Percentiles rank a stretch among this genome's conserved stretches.
These are phyloP conservation scores for Colletotrichum navitas DNA, from an alignment of 2,329 filamentous ascomycete species.

Conservation along the genomic window DNA sequence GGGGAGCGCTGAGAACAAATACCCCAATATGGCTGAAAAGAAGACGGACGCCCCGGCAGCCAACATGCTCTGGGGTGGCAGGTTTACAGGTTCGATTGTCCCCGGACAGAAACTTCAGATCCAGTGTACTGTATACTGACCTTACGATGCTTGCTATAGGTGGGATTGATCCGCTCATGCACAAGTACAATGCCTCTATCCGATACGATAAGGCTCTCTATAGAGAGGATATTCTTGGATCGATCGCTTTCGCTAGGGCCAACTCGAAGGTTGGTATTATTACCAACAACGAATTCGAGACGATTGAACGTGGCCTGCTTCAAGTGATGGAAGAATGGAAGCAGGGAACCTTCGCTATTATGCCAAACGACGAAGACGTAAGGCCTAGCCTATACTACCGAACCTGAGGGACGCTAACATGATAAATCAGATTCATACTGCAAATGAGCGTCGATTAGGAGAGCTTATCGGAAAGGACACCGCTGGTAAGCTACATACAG, in stretches of 20 bases:
- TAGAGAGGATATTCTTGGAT: conserved; percentile 83
- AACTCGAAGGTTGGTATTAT: conserved; percentile 83
- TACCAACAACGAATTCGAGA: conserved; percentile 76
- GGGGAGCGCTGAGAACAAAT: background rate
- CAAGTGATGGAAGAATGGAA: conserved; percentile 68
- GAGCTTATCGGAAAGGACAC: conserved; percentile 79
- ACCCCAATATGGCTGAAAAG: conserved; percentile 22
- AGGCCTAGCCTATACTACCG: background rate
- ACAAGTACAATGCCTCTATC: conserved; percentile 85
- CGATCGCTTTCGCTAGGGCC: conserved; percentile 84
- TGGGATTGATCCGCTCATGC: conserved; percentile 80
- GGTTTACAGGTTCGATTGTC: conserved; percentile 59
- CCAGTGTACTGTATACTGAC: conserved; percentile 3
- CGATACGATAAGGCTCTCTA: conserved; percentile 83
- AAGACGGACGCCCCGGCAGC: conserved; percentile 48
- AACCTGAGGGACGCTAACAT: conserved; percentile 2
- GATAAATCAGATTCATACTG: conserved; percentile 59
- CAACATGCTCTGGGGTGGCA: conserved; percentile 40
- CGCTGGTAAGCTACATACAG: conserved; percentile 79
- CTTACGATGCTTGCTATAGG: background rate
- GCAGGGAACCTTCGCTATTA: conserved; percentile 62
- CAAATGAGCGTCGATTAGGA: conserved; percentile 69
- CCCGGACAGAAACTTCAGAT: conserved; percentile 14
- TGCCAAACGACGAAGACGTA: conserved; percentile 52
- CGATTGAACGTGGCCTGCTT: conserved; percentile 79